phyloP scores from a whole-genome alignment of 2,329 filamentous ascomycete species.

The Alternaria alternata region DNA sequence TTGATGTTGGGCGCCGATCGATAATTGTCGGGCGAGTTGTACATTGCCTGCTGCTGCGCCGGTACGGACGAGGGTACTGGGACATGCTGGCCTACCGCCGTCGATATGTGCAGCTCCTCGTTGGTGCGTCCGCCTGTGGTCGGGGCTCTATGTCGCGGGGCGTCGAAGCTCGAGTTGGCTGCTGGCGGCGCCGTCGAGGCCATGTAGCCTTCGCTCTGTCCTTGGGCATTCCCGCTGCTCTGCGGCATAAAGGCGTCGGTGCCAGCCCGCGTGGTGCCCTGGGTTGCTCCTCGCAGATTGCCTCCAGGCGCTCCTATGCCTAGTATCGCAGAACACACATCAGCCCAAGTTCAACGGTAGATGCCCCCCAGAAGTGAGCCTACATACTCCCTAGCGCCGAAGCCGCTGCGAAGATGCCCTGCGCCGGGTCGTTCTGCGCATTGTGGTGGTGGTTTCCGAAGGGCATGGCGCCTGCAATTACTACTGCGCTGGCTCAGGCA shows the following conservation, averaged over 20 bases:
- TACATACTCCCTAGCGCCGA: conserved; percentile 53
- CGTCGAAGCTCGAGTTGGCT: conserved; percentile 59
- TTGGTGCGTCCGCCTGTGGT: conserved; percentile 56
- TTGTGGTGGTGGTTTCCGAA: conserved; percentile 50
- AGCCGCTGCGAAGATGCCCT: conserved; percentile 56
- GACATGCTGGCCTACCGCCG: conserved; percentile 37
- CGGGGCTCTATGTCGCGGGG: conserved; percentile 57
- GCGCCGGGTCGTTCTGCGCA: conserved; percentile 47
- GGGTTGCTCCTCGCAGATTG: conserved; percentile 51
- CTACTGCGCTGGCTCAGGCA: conserved; percentile 10
- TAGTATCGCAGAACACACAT: conserved; percentile 5
- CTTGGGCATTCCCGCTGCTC: conserved; percentile 40
- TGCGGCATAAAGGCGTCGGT: conserved; percentile 55
- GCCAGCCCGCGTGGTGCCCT: conserved; percentile 53
- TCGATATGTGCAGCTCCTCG: conserved; percentile 65
- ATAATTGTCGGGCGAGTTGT: conserved; percentile 61
- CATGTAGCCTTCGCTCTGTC: conserved; percentile 22
- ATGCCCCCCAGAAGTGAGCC: conserved; percentile 1
- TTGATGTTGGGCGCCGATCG: conserved; percentile 63
- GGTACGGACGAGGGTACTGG: conserved; percentile 51
- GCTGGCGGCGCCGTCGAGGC: conserved; percentile 44
- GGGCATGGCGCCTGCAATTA: conserved; percentile 44
- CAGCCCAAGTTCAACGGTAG: conserved; percentile 8
- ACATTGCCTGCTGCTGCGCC: conserved; percentile 47
- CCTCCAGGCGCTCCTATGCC: conserved; percentile 56